These are phyloP conservation scores for Amanita pseudoporphyria DNA, from an alignment of 768 basidiomycete genomes.

Conservation along the genomic window DNA sequence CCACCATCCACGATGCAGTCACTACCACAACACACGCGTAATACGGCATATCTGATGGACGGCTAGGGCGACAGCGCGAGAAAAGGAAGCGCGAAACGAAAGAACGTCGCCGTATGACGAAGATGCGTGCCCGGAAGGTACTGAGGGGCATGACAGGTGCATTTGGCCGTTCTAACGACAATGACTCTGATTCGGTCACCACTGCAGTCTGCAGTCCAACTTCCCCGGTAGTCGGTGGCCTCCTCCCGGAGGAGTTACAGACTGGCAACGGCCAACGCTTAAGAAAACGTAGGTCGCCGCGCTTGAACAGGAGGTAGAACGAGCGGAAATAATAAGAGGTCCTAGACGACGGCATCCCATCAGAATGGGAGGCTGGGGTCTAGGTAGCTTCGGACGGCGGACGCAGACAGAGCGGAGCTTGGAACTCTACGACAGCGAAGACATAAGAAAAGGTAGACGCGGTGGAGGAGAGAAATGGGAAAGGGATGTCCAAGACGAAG, in stretches of 20 bases:
- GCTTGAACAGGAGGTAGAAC: slow-evolving; percentile 60
- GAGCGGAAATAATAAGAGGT: slow-evolving; percentile 54
- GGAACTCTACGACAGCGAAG: not conserved
- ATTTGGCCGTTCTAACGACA: slow-evolving; percentile 22
- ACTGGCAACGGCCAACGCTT: not conserved
- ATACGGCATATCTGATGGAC: too few species aligned
- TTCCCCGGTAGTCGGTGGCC: not conserved
- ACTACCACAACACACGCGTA: too few species aligned
- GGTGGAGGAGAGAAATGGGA: not conserved
- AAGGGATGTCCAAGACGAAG: not conserved
- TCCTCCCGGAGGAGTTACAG: not conserved
- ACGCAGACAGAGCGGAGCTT: slow-evolving; percentile 10
- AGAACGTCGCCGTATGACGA: slow-evolving; percentile 40
- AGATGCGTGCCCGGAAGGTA: slow-evolving; percentile 43
- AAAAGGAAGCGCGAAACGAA: slow-evolving; percentile 33
- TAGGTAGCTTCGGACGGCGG: slow-evolving; percentile 56
- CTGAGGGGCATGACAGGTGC: slow-evolving; percentile 53
- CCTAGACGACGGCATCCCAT: slow-evolving; percentile 32
- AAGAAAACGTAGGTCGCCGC: slow-evolving; percentile 34
- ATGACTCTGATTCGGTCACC: not conserved
- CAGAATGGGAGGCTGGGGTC: slow-evolving; percentile 50
- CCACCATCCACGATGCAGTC: too few species aligned
- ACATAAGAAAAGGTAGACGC: slow-evolving; percentile 1
- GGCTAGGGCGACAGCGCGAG: slow-evolving; percentile 39
- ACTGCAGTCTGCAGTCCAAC: not conserved